Conservation (phyloP, 2,329 filamentous ascomycete genomes). For the Talaromyces atroroseus region DNA sequence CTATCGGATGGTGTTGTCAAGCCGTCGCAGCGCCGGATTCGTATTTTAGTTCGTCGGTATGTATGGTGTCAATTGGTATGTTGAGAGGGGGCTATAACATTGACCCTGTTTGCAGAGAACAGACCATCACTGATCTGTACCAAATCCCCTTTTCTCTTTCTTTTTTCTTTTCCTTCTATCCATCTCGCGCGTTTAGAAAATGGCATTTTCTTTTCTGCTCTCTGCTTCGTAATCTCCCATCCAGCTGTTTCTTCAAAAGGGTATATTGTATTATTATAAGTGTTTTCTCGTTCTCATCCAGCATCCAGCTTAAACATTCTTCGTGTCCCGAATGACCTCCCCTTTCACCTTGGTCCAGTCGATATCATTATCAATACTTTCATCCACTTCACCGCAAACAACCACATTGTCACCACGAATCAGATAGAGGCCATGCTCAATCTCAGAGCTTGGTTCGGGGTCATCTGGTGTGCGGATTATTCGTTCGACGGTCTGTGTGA, state of each 20-base stretch:
- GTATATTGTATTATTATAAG: not conserved
- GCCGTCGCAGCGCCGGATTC: not conserved
- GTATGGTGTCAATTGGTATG: not conserved
- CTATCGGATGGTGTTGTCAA: not conserved
- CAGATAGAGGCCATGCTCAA: constrained; percentile 81
- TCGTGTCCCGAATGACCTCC: constrained; percentile 74
- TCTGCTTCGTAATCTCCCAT: not conserved
- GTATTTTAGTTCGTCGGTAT: not conserved
- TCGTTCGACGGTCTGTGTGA: constrained; percentile 77
- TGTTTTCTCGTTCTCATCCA: no score
- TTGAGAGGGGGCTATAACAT: not conserved
- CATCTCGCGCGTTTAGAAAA: not conserved
- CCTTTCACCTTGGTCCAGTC: constrained; percentile 90
- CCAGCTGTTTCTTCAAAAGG: not conserved
- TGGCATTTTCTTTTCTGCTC: not conserved
- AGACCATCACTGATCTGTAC: not conserved
- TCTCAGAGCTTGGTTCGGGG: constrained; percentile 70
- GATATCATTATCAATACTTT: constrained; percentile 81
- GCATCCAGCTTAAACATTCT: constrained; percentile 56
- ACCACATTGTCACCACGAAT: constrained; percentile 94
- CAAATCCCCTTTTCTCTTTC: not conserved
- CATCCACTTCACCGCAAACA: constrained; percentile 82
- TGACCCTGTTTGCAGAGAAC: not conserved
- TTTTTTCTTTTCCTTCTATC: not conserved
- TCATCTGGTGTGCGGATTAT: constrained; percentile 85